Conservation (phyloP, 768 basidiomycete species). For the Boletus vermiculosoides region DNA sequence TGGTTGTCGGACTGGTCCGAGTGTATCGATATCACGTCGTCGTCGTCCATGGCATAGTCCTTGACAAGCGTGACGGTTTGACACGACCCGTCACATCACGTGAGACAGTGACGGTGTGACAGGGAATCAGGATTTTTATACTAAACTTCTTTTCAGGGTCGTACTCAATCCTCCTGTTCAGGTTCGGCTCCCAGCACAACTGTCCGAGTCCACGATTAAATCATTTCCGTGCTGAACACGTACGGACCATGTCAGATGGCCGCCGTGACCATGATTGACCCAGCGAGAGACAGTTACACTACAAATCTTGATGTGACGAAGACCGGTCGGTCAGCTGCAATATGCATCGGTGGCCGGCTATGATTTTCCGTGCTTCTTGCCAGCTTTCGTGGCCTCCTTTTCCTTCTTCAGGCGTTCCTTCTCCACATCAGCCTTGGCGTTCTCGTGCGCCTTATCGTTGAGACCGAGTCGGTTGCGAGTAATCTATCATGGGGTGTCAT, state of each 20-base stretch:
- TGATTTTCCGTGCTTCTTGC: slow-evolving; percentile 36
- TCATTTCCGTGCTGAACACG: slow-evolving; percentile 14
- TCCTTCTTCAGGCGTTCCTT: slow-evolving; percentile 58
- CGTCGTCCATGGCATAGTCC: slow-evolving; percentile 22
- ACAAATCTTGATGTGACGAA: neutral
- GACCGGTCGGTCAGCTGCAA: neutral
- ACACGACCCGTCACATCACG: slow-evolving; percentile 33
- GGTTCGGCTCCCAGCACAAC: slow-evolving; percentile 9
- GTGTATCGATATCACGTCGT: slow-evolving; percentile 37
- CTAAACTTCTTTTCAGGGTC: slow-evolving; percentile 1
- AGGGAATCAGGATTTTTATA: neutral
- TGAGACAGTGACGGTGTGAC: slow-evolving; percentile 9
- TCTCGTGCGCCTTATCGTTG: slow-evolving; percentile 82
- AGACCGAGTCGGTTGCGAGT: slow-evolving; percentile 87
- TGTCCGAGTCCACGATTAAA: slow-evolving; percentile 8
- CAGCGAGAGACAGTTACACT: neutral
- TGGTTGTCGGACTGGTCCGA: slow-evolving; percentile 30
- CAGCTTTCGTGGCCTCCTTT: slow-evolving; percentile 48
- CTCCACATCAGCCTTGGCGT: slow-evolving; percentile 67
- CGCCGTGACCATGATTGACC: neutral
- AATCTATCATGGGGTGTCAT: slow-evolving; percentile 51
- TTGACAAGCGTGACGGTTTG: slow-evolving; percentile 14
- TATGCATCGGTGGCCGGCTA: slow-evolving; percentile 14
- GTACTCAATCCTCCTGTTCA: neutral
- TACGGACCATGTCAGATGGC: neutral